Evolutionary conservation across 1,139 yeast species (phyloP).

Genomic region (Chernovozyma aurita): DNA sequence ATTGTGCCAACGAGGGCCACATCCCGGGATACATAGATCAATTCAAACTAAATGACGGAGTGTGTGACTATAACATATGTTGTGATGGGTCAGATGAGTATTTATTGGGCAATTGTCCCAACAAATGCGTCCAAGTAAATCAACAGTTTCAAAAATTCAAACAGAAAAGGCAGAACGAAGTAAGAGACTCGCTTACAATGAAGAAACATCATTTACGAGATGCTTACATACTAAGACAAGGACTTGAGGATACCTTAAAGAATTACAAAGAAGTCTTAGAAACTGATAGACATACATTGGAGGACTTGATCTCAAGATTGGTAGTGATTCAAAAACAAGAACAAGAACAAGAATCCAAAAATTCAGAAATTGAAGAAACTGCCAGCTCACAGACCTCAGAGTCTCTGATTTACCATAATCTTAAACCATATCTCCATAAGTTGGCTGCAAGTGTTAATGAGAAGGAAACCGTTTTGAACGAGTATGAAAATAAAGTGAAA

Average conservation of each 20-base stretch:
- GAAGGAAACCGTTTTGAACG: slow-evolving; percentile 14
- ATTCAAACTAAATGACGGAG: slow-evolving; percentile 77
- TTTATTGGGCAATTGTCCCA: slow-evolving; percentile 43
- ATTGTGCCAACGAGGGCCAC: slow-evolving; percentile 76
- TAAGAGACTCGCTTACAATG: slow-evolving; percentile 19
- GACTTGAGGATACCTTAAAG: slow-evolving; percentile 3
- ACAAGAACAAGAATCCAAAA: slow-evolving; percentile 7
- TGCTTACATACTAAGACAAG: slow-evolving; percentile 7
- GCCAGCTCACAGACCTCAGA: too few species aligned
- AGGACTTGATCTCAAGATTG: slow-evolving; percentile 7
- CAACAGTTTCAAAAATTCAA: slow-evolving; percentile 25
- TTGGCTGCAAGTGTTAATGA: slow-evolving; percentile 13
- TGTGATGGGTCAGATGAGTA: slow-evolving; percentile 95
- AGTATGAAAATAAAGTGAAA: slow-evolving; percentile 13
- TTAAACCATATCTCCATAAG: slow-evolving; percentile 15
- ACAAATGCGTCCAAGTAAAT: slow-evolving; percentile 50
- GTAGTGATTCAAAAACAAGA: slow-evolving; percentile 5
- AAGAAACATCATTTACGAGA: slow-evolving; percentile 14
- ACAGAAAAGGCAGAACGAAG: slow-evolving; percentile 11
- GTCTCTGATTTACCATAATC: slow-evolving; percentile 15
- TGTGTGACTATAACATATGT: slow-evolving; percentile 84
- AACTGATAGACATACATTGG: slow-evolving; percentile 20
- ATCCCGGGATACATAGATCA: slow-evolving; percentile 52
- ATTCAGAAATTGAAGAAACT: not conserved
- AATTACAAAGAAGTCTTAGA: slow-evolving; percentile 6